These are phyloP conservation scores for Pythium phragmitis DNA, from an alignment of 352 stramenopile genomes.

Conservation along the genomic window DNA sequence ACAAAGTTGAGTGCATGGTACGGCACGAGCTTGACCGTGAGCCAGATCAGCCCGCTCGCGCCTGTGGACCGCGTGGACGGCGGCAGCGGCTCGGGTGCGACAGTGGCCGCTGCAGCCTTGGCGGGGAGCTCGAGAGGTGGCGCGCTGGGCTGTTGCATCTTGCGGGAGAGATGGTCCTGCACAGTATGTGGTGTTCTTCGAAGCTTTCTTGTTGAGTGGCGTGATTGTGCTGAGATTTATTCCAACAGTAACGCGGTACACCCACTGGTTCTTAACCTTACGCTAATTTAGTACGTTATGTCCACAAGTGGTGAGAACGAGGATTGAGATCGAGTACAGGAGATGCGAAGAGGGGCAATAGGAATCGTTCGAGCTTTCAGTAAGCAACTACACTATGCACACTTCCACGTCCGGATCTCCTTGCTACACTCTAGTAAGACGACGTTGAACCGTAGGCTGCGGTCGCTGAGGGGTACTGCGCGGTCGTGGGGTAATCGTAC, in stretches of 20 bases:
- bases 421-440: constrained; percentile 6
- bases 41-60: constrained; percentile 18
- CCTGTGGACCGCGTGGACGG: constrained; percentile 3
- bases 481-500: constrained; percentile 23
- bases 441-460: constrained; percentile 25
- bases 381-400: neutral
- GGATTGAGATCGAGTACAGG: neutral
- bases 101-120: constrained; percentile 1
- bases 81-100: constrained; percentile 17
- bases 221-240: constrained; percentile 2
- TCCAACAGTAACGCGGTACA: constrained; percentile 6
- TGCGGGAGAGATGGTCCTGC: neutral
- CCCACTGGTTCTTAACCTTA: constrained; percentile 3
- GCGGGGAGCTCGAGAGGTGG: constrained; percentile 3
- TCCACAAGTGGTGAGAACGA: neutral
- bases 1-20: constrained; percentile 69
- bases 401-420: neutral
- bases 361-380: neutral
- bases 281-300: no score
- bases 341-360: neutral
- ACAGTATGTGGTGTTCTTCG: neutral
- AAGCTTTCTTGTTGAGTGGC: neutral
- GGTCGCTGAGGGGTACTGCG: constrained; percentile 25
- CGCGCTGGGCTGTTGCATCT: constrained; percentile 13
- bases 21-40: constrained; percentile 42